Evolutionary conservation across 192 early-diverging fungal genomes (phyloP).

Genomic region (Cetraspora pellucida): DNA sequence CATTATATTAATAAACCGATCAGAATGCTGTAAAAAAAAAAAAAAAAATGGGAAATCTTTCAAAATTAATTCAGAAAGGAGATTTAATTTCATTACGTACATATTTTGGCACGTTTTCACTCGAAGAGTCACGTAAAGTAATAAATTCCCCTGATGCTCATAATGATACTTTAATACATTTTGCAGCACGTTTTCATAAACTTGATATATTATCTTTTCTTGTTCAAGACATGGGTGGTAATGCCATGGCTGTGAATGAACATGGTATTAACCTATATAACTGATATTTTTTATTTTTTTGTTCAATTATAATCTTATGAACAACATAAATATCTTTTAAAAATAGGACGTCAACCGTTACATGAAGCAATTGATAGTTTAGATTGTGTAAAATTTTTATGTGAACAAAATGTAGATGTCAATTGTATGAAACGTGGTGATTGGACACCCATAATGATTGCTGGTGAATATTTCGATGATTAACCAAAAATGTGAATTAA

Average conservation of each 20-base stretch:
- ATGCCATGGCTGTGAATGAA: slow-evolving; percentile 39
- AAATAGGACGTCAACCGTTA: slow-evolving; percentile 44
- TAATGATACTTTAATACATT: slow-evolving; percentile 49
- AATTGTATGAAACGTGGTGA: slow-evolving; percentile 50
- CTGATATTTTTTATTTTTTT: not conserved
- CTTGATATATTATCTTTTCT: slow-evolving; percentile 21
- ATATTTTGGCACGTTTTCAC: not conserved
- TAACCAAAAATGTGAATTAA: no score
- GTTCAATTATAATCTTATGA: not conserved
- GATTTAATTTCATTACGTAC: not conserved
- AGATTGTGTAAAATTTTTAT: slow-evolving; percentile 36
- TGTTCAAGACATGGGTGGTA: slow-evolving; percentile 31
- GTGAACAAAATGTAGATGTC: slow-evolving; percentile 39
- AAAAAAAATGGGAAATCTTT: not conserved
- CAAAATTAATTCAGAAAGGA: not conserved
- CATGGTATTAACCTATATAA: slow-evolving; percentile 36
- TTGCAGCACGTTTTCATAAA: slow-evolving; percentile 44
- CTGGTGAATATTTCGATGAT: slow-evolving; percentile 33
- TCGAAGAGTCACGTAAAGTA: not conserved
- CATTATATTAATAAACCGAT: no score
- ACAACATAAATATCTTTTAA: not conserved
- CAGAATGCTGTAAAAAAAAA: no score
- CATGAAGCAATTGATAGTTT: slow-evolving; percentile 45
- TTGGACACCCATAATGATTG: slow-evolving; percentile 51
- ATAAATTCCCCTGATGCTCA: slow-evolving; percentile 25